Evolutionary conservation across 768 basidiomycete genomes (phyloP).

Genomic region (Cantharellus anzutake): DNA sequence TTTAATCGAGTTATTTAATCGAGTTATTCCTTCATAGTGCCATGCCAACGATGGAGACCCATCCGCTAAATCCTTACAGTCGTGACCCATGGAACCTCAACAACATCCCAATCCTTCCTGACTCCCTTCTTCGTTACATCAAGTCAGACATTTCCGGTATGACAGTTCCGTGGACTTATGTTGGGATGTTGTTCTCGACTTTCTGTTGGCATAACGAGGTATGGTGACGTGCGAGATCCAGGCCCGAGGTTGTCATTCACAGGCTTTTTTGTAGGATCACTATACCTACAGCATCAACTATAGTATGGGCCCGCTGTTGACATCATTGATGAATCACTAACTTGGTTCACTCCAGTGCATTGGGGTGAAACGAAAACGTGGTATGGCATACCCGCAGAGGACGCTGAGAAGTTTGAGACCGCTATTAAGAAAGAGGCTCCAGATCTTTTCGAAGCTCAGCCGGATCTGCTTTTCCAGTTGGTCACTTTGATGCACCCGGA

Average conservation of each 20-base stretch:
- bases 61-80: slow-evolving; percentile 72
- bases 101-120: slow-evolving; percentile 83
- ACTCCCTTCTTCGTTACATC: slow-evolving; percentile 89
- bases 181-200: slow-evolving; percentile 97
- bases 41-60: slow-evolving; percentile 89
- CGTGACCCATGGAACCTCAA: slow-evolving; percentile 95
- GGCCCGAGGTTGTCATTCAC: neutral
- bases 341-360: slow-evolving; percentile 41
- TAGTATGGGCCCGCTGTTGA: slow-evolving; percentile 31
- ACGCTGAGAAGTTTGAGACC: slow-evolving; percentile 89
- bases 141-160: slow-evolving; percentile 98
- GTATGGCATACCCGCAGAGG: slow-evolving; percentile 95
- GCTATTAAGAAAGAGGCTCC: slow-evolving; percentile 92
- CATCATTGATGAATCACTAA: neutral
- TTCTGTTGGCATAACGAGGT: slow-evolving; percentile 99
- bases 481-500: slow-evolving; percentile 96
- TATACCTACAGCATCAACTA: slow-evolving; percentile 94
- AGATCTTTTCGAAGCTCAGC: slow-evolving; percentile 94
- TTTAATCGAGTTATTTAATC: neutral
- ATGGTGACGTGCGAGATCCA: neutral
- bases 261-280: slow-evolving; percentile 46
- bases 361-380: slow-evolving; percentile 99
- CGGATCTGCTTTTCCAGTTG: slow-evolving; percentile 89
- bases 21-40: slow-evolving; percentile 33
- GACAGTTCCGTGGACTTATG: slow-evolving; percentile 99